phyloP scores from a whole-genome alignment of 768 basidiomycete species.

The Panaeolus papilionaceus region DNA sequence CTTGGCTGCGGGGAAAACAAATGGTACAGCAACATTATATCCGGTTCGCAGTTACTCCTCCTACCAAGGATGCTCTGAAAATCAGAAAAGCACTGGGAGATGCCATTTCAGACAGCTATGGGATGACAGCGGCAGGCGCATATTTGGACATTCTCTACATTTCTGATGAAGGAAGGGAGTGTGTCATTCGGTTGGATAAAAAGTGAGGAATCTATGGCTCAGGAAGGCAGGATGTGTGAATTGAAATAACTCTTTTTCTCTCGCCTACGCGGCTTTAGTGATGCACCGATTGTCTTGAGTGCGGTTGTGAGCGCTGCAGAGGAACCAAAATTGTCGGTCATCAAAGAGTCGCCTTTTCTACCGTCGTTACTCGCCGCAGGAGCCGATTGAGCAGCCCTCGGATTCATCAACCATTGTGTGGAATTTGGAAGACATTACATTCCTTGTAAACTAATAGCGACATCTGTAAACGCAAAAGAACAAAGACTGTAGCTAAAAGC shows the following conservation, averaged over 20 bases:
- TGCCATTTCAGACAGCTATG: slow-evolving; percentile 59
- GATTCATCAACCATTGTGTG: slow-evolving; percentile 9
- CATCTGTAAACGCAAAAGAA: background rate
- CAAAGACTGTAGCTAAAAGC: background rate
- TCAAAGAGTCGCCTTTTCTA: slow-evolving; percentile 48
- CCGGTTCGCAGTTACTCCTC: slow-evolving; percentile 47
- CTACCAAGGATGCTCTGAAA: slow-evolving; percentile 46
- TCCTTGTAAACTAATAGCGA: background rate
- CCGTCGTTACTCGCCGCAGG: slow-evolving; percentile 39
- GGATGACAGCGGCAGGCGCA: slow-evolving; percentile 53
- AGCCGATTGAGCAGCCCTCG: slow-evolving; percentile 2
- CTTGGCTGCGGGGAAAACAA: slow-evolving; percentile 4
- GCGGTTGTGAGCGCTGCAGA: slow-evolving; percentile 37
- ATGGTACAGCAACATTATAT: slow-evolving; percentile 48
- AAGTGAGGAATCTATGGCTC: slow-evolving; percentile 35
- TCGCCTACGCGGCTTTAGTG: slow-evolving; percentile 28
- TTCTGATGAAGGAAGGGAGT: slow-evolving; percentile 43
- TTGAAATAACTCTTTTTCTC: background rate
- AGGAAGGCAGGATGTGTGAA: slow-evolving; percentile 6
- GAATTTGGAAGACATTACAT: background rate
- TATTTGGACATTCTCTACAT: slow-evolving; percentile 69
- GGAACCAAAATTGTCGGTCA: slow-evolving; percentile 39
- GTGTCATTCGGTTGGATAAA: slow-evolving; percentile 47
- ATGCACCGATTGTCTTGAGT: slow-evolving; percentile 41
- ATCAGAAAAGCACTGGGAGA: slow-evolving; percentile 64